Conservation (phyloP, 2,329 filamentous ascomycete genomes). For the Venturia oleaginea region DNA sequence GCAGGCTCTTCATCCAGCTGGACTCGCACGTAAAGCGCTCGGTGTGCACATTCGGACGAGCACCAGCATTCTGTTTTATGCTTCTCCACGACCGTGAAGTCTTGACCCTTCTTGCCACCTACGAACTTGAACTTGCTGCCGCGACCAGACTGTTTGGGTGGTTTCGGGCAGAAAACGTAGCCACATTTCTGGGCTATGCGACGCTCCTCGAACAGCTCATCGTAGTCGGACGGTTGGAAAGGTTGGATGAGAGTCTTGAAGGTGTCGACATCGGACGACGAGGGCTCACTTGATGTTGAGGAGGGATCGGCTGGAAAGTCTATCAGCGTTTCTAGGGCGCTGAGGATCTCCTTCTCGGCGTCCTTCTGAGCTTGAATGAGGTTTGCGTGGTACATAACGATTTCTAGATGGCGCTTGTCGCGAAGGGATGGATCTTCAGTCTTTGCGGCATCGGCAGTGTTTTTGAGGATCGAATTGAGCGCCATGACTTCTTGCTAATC, state of each 20-base stretch:
- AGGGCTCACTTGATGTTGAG: conserved; percentile 28
- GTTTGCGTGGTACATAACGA: conserved; percentile 73
- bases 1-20: conserved; percentile 79
- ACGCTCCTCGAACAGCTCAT: conserved; percentile 79
- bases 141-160: conserved; percentile 48
- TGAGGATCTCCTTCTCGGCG: conserved; percentile 63
- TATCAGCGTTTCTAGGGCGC: conserved; percentile 62
- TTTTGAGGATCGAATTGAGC: conserved; percentile 40
- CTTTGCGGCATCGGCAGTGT: conserved; percentile 22
- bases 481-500: conserved; percentile 20
- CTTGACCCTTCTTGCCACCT: conserved; percentile 45
- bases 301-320: conserved; percentile 46
- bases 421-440: conserved; percentile 15
- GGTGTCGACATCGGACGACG: conserved; percentile 49
- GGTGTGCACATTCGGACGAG: conserved; percentile 64
- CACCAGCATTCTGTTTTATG: conserved; percentile 82
- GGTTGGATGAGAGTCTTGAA: conserved; percentile 60
- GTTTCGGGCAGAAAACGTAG: conserved; percentile 66
- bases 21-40: conserved; percentile 77
- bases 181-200: conserved; percentile 77
- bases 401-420: conserved; percentile 38
- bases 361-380: conserved; percentile 76
- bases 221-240: conserved; percentile 85
- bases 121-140: conserved; percentile 56
- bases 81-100: conserved; percentile 56